phyloP scores from a whole-genome alignment of 306 rosid genomes.

The Echinosophora koreensis region DNA sequence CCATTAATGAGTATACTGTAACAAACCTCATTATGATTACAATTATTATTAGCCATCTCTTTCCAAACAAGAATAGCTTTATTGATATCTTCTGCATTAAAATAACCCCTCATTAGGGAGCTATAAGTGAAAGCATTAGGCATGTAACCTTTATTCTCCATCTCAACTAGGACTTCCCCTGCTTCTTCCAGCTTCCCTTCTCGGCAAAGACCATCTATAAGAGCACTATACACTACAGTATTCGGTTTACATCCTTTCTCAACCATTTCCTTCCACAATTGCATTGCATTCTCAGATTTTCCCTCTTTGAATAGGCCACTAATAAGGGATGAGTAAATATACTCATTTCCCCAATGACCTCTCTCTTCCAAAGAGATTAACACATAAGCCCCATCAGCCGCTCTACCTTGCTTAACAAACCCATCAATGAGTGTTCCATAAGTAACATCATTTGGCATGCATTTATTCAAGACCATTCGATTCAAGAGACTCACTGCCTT shows the following conservation, averaged over 20 bases:
- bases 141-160: slow-evolving; percentile 63
- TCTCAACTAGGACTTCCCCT: slow-evolving; percentile 62
- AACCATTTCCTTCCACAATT: slow-evolving; percentile 79
- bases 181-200: slow-evolving; percentile 82
- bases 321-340: slow-evolving; percentile 78
- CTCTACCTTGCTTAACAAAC: slow-evolving; percentile 81
- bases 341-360: slow-evolving; percentile 73
- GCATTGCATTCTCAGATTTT: slow-evolving; percentile 69
- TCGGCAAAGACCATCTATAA: slow-evolving; percentile 88
- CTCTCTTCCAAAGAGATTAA: slow-evolving; percentile 79
- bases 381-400: slow-evolving; percentile 68
- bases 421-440: slow-evolving; percentile 89
- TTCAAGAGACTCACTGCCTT: slow-evolving; percentile 81
- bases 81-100: slow-evolving; percentile 62
- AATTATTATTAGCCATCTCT: slow-evolving; percentile 61
- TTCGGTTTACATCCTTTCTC: slow-evolving; percentile 77
- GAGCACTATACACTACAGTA: slow-evolving; percentile 72
- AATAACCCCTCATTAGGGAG: slow-evolving; percentile 87
- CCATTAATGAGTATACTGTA: slow-evolving; percentile 85
- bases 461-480: slow-evolving; percentile 72
- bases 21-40: slow-evolving; percentile 64
- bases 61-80: slow-evolving; percentile 87
- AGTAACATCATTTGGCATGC: slow-evolving; percentile 85
- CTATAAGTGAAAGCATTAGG: slow-evolving; percentile 84
- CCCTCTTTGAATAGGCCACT: slow-evolving; percentile 92